Evolutionary conservation across 179 eudicot species (phyloP).

Genomic region (Vitellaria paradoxa): DNA sequence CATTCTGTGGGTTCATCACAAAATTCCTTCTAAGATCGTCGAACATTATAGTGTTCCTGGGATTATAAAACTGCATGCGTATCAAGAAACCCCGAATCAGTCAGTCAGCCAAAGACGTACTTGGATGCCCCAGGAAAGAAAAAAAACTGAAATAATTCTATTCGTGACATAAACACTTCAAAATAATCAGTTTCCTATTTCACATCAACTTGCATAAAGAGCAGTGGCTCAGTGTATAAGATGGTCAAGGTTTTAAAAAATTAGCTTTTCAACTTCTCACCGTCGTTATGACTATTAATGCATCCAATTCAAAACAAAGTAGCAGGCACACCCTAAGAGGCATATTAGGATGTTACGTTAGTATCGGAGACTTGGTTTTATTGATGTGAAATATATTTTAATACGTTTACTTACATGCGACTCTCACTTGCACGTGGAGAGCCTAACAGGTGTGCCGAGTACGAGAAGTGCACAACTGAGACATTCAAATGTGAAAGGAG

Average conservation of each 20-base stretch:
- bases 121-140: not conserved
- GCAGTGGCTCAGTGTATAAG: not conserved
- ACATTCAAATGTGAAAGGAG: too few relatives aligned
- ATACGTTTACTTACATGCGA: too few relatives aligned
- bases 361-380: too few relatives aligned
- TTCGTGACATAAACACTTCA: not conserved
- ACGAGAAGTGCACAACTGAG: too few relatives aligned
- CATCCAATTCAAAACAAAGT: too few relatives aligned
- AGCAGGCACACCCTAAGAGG: too few relatives aligned
- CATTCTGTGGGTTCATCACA: conserved; percentile 97
- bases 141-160: not conserved
- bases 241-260: not conserved
- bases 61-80: conserved; percentile 62
- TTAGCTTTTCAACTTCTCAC: not conserved
- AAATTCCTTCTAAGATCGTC: conserved; percentile 89
- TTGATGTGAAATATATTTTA: too few relatives aligned
- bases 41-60: conserved; percentile 93
- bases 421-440: too few relatives aligned
- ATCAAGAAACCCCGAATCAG: conserved; percentile 10
- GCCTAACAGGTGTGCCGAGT: too few relatives aligned
- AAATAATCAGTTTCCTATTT: not conserved
- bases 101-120: not conserved
- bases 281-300: not conserved
- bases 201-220: not conserved
- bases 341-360: too few relatives aligned